Conservation (phyloP, 495 filamentous ascomycete genomes). For the Daldinia decipiens region DNA sequence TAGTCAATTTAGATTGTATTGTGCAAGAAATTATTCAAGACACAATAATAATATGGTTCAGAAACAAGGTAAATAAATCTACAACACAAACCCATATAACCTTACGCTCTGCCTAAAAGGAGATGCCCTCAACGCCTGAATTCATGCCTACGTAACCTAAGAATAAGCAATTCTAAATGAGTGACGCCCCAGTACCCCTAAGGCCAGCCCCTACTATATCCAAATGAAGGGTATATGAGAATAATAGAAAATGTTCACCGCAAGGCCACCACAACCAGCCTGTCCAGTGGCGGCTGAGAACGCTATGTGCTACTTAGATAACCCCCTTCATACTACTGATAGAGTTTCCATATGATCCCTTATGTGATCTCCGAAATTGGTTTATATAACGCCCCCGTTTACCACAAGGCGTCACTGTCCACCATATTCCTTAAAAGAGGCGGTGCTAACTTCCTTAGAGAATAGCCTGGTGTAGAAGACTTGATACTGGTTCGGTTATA, state of each 20-base stretch:
- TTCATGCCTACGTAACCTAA: neutral
- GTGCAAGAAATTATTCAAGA: neutral
- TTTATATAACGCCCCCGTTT: neutral
- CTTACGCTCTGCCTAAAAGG: neutral
- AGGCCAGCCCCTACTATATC: neutral
- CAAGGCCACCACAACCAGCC: neutral
- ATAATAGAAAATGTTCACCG: neutral
- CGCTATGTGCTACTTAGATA: neutral
- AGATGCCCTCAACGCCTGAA: constrained; percentile 12
- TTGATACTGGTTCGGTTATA: constrained; percentile 23
- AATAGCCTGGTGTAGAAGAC: constrained; percentile 4
- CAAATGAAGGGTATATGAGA: constrained; percentile 7
- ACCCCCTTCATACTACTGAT: neutral
- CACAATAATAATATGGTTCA: neutral
- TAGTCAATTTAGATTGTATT: neutral
- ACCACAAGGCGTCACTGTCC: constrained; percentile 44
- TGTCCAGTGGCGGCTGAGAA: neutral
- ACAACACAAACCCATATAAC: constrained; percentile 13
- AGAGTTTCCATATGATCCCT: neutral
- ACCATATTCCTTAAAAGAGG: constrained; percentile 35
- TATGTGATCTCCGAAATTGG: neutral
- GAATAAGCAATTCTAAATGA: neutral
- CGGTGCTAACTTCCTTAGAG: constrained; percentile 18
- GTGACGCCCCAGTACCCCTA: constrained; percentile 8
- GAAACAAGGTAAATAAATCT: constrained; percentile 11